Base-by-base conservation (phyloP, 2,329 filamentous ascomycete species). In the Aspergillus sp. region DNA sequence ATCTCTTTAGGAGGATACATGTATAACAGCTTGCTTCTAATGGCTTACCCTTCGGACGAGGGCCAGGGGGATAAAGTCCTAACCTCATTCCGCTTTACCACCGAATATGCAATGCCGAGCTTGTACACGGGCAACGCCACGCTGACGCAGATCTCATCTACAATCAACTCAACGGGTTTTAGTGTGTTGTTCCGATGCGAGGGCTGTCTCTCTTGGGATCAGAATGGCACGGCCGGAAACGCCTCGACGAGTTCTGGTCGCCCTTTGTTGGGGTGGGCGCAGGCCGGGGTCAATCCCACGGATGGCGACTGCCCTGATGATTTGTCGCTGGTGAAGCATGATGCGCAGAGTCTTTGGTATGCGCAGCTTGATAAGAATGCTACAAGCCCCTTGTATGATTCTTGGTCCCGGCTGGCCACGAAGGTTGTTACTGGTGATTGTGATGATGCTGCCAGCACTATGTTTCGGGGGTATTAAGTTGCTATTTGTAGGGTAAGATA, bases 111-210 rank as follows among this genome's bases (percentile, higher is more conserved):
- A 27, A 75, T 79, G 57, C 87, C 87, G 0, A 77, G 78, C 0
- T 65, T 82, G 31, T 89, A 90, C 71, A 78, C 79, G 0, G 88
- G 88, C 55, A 78, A 84, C 61, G 86, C 86, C 8, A 84, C 79
- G 37, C 0, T 81, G 85, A 61, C 82, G 89, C 60, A 83, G 81
- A n/a, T 81, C 82, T 11, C 82, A 47, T 68, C 89, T 48, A 80
- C 8, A 3, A 31, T 31, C 3, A 31, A 31, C 9, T 31, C 27
- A 31, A 31, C 27, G 2, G 27, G 27, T 1, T 31, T 31, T 9
- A 31, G 27, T 3, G 9, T 31, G 27, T 9, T 88, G n/a, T 90
- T 88, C 74, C 80, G 84, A 45, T 90, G 87, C 71, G 72, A 85
- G 62, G 78, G 79, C 61, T 86, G 84, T 67, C 74, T 84, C 23